phyloP scores from a whole-genome alignment of 768 basidiomycete species.

The Leccinum rimulosum region DNA sequence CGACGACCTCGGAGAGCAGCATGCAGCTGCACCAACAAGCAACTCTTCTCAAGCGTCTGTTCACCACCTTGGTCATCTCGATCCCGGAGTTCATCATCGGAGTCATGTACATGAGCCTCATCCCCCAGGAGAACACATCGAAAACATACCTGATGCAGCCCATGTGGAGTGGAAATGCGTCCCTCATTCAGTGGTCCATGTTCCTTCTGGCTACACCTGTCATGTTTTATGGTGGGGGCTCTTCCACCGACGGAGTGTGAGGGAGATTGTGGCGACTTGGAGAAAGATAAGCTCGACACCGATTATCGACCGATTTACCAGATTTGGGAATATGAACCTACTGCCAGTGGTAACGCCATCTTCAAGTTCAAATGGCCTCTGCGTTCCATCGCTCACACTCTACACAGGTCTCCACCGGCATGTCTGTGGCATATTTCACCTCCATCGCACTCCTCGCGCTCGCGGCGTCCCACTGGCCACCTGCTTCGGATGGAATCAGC shows the following conservation, averaged over 20 bases:
- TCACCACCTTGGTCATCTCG: slow-evolving; percentile 58
- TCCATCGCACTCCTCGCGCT: slow-evolving; percentile 68
- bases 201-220: slow-evolving; percentile 68
- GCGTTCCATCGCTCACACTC: background rate
- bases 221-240: slow-evolving; percentile 63
- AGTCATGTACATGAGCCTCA: slow-evolving; percentile 71
- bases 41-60: slow-evolving; percentile 50
- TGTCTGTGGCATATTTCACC: slow-evolving; percentile 75
- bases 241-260: slow-evolving; percentile 55
- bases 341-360: slow-evolving; percentile 41
- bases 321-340: slow-evolving; percentile 89
- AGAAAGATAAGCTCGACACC: slow-evolving; percentile 50
- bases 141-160: slow-evolving; percentile 53
- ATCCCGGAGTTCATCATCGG: slow-evolving; percentile 79
- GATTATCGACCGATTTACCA: slow-evolving; percentile 53
- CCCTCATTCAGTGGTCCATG: slow-evolving; percentile 58
- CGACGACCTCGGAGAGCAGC: slow-evolving; percentile 10
- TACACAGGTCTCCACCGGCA: slow-evolving; percentile 53
- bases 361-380: background rate
- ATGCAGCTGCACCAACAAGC: slow-evolving; percentile 59
- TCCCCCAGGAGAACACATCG: slow-evolving; percentile 44
- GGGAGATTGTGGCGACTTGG: slow-evolving; percentile 59
- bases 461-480: slow-evolving; percentile 41
- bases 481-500: slow-evolving; percentile 36
- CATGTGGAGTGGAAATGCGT: slow-evolving; percentile 62